Evolutionary conservation across 768 basidiomycete genomes (phyloP).

Genomic region (Leccinum pellstonianum): DNA sequence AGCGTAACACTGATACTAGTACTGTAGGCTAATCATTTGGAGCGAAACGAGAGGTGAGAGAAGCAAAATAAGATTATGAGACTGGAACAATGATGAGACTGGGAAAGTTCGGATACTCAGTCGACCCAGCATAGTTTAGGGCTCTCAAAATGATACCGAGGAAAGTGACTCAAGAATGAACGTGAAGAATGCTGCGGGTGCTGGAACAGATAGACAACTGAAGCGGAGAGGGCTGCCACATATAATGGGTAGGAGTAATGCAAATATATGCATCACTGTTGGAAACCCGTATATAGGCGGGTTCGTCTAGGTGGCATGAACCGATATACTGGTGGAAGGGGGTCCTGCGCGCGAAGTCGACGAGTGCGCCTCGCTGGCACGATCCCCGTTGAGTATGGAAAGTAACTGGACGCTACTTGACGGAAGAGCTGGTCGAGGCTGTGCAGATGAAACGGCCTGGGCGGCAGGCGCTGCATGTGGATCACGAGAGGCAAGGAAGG

Average conservation of each 20-base stretch:
- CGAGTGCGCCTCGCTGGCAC: slow-evolving; percentile 9
- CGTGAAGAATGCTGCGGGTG: background rate
- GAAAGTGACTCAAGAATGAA: slow-evolving; percentile 20
- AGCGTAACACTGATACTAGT: slow-evolving; percentile 33
- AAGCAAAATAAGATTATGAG: slow-evolving; percentile 32
- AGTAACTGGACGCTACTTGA: slow-evolving; percentile 32
- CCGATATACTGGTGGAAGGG: slow-evolving; percentile 14
- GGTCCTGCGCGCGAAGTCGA: slow-evolving; percentile 10
- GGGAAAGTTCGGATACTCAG: slow-evolving; percentile 27
- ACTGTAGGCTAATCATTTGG: slow-evolving; percentile 26
- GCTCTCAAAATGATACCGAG: slow-evolving; percentile 14
- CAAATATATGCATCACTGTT: slow-evolving; percentile 20
- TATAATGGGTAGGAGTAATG: slow-evolving; percentile 10
- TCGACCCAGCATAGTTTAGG: slow-evolving; percentile 23
- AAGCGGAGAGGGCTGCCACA: slow-evolving; percentile 7
- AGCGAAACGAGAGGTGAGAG: slow-evolving; percentile 20
- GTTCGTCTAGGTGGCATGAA: slow-evolving; percentile 26
- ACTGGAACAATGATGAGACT: slow-evolving; percentile 26
- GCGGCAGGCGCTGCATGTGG: slow-evolving; percentile 12
- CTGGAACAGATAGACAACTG: background rate
- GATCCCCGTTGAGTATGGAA: slow-evolving; percentile 36
- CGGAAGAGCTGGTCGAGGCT: slow-evolving; percentile 17
- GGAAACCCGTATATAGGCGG: slow-evolving; percentile 8
- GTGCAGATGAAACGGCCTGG: slow-evolving; percentile 13
- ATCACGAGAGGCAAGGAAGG: slow-evolving; percentile 14